A percentile compares a stretch with the other conserved stretches of the same genome.
These are phyloP conservation scores for Diversispora eburnea DNA, from an alignment of 192 early-diverging fungal species.

Conservation along the genomic window DNA sequence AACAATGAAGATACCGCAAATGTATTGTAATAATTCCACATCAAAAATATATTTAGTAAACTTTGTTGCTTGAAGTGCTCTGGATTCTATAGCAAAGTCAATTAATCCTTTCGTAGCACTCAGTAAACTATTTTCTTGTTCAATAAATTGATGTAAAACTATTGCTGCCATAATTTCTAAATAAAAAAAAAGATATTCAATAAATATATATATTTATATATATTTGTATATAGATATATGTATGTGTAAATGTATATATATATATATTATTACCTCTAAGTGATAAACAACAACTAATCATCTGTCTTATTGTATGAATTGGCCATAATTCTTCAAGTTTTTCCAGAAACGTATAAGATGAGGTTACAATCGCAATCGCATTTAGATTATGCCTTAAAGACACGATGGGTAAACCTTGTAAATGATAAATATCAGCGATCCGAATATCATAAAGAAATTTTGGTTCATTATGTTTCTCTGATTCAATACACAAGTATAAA, in stretches of 20 bases:
- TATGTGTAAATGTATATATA: background rate
- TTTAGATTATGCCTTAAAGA: conserved; percentile 6
- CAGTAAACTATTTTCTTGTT: background rate
- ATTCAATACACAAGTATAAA: background rate
- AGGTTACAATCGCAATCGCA: background rate
- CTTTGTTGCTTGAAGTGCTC: background rate
- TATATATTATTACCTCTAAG: conserved; percentile 12
- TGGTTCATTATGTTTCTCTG: background rate
- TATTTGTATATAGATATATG: background rate
- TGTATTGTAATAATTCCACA: background rate
- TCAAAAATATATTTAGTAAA: conserved; percentile 13
- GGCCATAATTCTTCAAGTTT: background rate
- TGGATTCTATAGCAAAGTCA: background rate
- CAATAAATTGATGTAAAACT: conserved; percentile 6
- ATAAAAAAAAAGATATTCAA: no score
- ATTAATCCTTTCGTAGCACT: background rate
- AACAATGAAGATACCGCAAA: background rate
- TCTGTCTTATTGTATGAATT: background rate
- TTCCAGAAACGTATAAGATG: background rate
- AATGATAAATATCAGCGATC: background rate
- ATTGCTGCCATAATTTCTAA: conserved; percentile 3
- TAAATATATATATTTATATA: background rate
- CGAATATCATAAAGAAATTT: conserved; percentile 5
- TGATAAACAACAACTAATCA: conserved; percentile 11
- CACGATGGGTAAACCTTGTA: background rate